Evolutionary conservation across 148 eudicot species (phyloP), one percentile per base, ranked within the genome.

Genomic region (Heliosperma pusillum): DNA sequence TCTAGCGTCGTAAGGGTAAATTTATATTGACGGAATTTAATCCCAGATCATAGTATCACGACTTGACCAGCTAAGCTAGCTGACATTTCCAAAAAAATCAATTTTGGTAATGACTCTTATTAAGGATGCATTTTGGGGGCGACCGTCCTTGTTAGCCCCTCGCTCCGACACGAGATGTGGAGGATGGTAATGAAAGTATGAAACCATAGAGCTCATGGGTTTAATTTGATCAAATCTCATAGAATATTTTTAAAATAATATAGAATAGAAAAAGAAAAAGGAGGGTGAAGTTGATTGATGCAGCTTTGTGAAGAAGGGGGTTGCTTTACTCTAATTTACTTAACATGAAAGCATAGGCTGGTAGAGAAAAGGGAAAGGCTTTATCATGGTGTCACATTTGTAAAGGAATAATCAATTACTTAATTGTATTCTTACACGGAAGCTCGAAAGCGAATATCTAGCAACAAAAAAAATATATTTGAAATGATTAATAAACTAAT

Each of bases 401-500:
- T n/a, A n/a, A n/a, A n/a, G n/a, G n/a, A n/a, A n/a, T n/a, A n/a
- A n/a, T n/a, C n/a, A n/a, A 42, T 74, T 53, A 61, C 22, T 47
- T 78, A 66, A 75, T 80, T 81, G 57, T 59, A 76, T 77, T 81
- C 73, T 74, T 77, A 60, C 62, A 59, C 26, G 69, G 74, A 79
- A 74, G 80, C 88, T 89, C 86, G 75, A 69, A 72, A 64, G 74
- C 79, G 66, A 86, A 87, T 86, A 76, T 87, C 82, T 87, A 83
- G 85, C 85, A 63, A 73, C 26, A 80, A 76, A 69, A 69, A 29
- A 21, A 7, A 30, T 42, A 36, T 76, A 50, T 50, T 75, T 85
- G 82, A 70, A 66, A 76, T 87, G 84, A 81, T 85, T 86, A 71
- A 71, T 17, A 57, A 75, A 53, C 61, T 20, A 5, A 10, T n/a